Base-by-base conservation (phyloP, 129 eudicot genomes). In the Tanacetum coccineum region DNA sequence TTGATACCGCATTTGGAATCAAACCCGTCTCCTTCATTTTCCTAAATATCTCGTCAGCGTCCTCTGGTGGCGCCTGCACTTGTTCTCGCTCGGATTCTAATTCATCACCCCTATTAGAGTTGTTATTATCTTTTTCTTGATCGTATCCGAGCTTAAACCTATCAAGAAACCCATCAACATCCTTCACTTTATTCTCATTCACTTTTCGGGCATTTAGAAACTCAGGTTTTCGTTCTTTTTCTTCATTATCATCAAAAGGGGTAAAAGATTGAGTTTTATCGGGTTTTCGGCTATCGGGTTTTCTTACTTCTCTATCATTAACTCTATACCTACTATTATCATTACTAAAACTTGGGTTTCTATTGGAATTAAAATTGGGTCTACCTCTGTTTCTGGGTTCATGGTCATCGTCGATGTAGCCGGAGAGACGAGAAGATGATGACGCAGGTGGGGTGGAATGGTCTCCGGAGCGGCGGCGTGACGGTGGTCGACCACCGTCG, bases 1-100 rank as follows among this genome's bases (percentile, higher is more conserved):
- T 93, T 6, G 96, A 86, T 26, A 93, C 99, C 1, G 99, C 96
- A 71, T 89, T 93, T 0, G 99, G 99, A 17, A 93, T 86, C 52
- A 93, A 81, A 4, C 99, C 96, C 1, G 92, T 88, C 77, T 93
- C 87, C 74, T 93, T 93, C 96, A 89, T 88, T 70, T 86, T 93
- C 81, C 74, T 84, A 26, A 93, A 93, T 20, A 93, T 89, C 68
- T 80, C 96, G 44, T 93, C 91, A 0, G 96, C 90, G 46, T 89
- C 96, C 66, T 76, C 81, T 0, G 90, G 88, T 6, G 85, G 86
- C 2, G 55, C 63, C 11, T 28, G 66, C 48, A 15, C 12, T 17
- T 6, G 71, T 25, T 70, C 63, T 48, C 32, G 69, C 8, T 22
- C 59, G 32, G 3, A 78, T 30, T n/a, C 64, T 28, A 40, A 60